Base-by-base conservation (phyloP, 2,329 filamentous ascomycete species). In the Fusarium stilboides region DNA sequence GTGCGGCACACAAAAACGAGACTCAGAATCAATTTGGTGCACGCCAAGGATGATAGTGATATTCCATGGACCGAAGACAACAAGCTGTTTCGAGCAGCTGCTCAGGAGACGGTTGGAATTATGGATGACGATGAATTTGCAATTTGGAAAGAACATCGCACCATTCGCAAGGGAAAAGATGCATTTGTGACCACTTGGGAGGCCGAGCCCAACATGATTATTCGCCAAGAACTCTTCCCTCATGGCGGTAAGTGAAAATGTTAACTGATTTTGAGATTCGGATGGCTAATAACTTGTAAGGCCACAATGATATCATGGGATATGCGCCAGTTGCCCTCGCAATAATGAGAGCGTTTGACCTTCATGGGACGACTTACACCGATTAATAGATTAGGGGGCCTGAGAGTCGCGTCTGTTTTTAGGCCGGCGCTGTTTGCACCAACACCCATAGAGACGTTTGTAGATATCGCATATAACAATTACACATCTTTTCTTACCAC, bases 21-120 rank as follows among this genome's bases (percentile, higher is more conserved):
- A 74, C 67, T 96, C 12, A 85, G 90, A 22, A 80, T 98, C 20
- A 89, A 87, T 43, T 82, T 98, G 42, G 81, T 98, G 4, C 95
- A 98, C 74, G 92, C 94, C 17, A 86, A 87, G 55, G 88, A 97
- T 74, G 95, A 98, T 77, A 82, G 83, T 61, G 93, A 97, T 72
- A 97, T 98, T 62, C 90, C 92, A 0, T 95, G 89, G 81, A 85
- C 82, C 2, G 90, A 94, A 74, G 89, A 89, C 43, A 86, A 91
- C 71, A 84, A 83, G 69, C 79, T 93, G 2, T 93, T 92, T 75
- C 81, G 81, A 31, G 84, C 86, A 1, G 87, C 89, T 1, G 87
- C 87, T 3, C 85, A 84, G 54, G 86, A 87, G 44, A 83, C 84
- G 3, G 76, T 82, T 4, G 77, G 77, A 8, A 73, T 74, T 1